Conservation (phyloP, 768 basidiomycete species). For the Clitopilus passeckerianus region DNA sequence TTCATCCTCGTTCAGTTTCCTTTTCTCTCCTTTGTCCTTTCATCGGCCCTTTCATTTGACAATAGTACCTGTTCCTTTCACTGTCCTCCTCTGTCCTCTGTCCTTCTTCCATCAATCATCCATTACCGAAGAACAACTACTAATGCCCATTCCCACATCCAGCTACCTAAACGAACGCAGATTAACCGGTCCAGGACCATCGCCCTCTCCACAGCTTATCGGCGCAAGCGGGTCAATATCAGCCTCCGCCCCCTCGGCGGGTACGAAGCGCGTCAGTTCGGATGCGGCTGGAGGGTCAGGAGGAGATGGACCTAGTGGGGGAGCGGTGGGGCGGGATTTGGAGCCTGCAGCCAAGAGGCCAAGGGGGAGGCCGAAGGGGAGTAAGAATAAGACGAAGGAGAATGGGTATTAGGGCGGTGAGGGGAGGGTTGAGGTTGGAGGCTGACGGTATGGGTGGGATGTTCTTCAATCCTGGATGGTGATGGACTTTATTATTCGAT, state of each 20-base stretch:
- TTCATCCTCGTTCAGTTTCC: neutral
- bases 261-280: constrained; percentile 19
- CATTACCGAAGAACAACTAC: neutral
- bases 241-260: constrained; percentile 8
- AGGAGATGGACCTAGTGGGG: neutral
- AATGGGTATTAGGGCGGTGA: neutral
- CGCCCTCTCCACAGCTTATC: neutral
- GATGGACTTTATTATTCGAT: neutral
- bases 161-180: constrained; percentile 65
- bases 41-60: no score
- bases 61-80: no score
- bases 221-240: constrained; percentile 23
- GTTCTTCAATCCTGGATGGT: neutral
- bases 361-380: constrained; percentile 66
- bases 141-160: neutral
- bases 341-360: constrained; percentile 41
- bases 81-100: no score
- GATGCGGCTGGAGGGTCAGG: neutral
- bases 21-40: neutral
- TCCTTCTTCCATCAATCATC: neutral
- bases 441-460: neutral
- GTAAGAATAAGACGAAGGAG: constrained; percentile 43
- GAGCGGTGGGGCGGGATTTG: constrained; percentile 16
- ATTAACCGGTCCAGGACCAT: constrained; percentile 32
- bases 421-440: neutral